These are phyloP conservation scores for Ensete glaucum DNA, from an alignment of 176 grass and related monocot genomes.

Conservation along the genomic window DNA sequence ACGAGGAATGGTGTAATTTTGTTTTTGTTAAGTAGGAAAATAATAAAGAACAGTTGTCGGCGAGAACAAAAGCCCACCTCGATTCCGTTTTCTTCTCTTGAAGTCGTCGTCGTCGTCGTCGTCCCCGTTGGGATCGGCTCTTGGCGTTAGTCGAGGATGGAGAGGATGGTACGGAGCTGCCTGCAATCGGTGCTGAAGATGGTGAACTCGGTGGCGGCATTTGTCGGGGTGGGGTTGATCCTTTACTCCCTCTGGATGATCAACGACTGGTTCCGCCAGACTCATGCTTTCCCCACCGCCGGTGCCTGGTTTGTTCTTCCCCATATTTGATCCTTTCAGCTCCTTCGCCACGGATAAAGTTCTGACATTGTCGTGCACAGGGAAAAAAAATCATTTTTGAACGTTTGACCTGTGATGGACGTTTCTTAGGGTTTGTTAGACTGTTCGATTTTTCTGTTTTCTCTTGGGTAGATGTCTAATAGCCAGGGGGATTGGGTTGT, in stretches of 20 bases:
- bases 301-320: constrained; percentile 33
- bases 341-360: no score
- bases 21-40: no score
- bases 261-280: constrained; percentile 57
- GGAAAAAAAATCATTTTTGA: no score
- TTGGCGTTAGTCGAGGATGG: constrained; percentile 16
- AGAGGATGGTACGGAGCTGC: constrained; percentile 45
- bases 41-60: no score
- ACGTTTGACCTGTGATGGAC: background rate
- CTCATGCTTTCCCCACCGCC: constrained; percentile 30
- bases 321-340: no score
- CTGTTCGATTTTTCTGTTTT: background rate
- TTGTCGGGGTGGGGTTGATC: constrained; percentile 82
- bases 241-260: constrained; percentile 96
- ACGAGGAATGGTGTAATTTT: no score
- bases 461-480: background rate
- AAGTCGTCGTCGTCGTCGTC: background rate
- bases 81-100: background rate
- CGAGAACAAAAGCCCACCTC: no score
- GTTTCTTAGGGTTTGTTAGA: background rate
- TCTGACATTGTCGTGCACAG: no score
- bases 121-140: background rate
- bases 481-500: background rate
- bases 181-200: constrained; percentile 80
- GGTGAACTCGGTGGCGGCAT: constrained; percentile 70